These are phyloP conservation scores for Posidonia oceanica DNA, from an alignment of 116 monocot species.

Conservation along the genomic window DNA sequence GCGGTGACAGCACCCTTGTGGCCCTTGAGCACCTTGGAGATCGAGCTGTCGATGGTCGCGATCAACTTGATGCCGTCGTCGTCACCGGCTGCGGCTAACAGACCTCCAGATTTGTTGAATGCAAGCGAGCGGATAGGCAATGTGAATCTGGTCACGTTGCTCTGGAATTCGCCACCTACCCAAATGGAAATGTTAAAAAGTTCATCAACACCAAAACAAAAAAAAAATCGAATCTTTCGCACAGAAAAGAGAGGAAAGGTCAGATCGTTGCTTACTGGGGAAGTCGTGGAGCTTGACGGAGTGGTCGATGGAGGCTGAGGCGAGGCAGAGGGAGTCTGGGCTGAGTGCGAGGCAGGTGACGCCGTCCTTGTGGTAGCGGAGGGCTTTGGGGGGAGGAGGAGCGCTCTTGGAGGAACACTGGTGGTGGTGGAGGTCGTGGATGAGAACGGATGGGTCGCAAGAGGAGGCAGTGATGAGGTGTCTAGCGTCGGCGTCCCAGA, in stretches of 20 bases:
- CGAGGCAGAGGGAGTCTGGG: constrained; percentile 51
- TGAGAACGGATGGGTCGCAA: constrained; percentile 35
- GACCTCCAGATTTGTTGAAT: constrained; percentile 80
- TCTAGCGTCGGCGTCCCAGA: constrained; percentile 41
- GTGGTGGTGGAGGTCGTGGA: constrained; percentile 33
- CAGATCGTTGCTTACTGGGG: constrained; percentile 32
- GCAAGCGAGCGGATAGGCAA: constrained; percentile 81
- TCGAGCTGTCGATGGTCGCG: constrained; percentile 76
- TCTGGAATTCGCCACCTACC: constrained; percentile 84
- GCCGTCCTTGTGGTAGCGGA: constrained; percentile 62
- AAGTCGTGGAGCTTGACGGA: constrained; percentile 85
- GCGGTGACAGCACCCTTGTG: constrained; percentile 82
- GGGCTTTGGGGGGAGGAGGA: constrained; percentile 20
- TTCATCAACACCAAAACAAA: not conserved
- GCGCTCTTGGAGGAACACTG: constrained; percentile 11
- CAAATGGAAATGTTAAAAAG: not conserved
- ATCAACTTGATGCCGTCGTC: constrained; percentile 98
- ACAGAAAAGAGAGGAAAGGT: not conserved
- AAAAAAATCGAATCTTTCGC: not conserved
- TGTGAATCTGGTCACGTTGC: constrained; percentile 87
- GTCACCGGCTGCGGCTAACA: constrained; percentile 94
- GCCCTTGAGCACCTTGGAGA: constrained; percentile 80
- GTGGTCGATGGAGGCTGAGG: constrained; percentile 86
- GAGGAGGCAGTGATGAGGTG: constrained; percentile 52
- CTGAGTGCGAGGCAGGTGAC: constrained; percentile 79